Conservation (phyloP, 306 rosid species). For the Gleditsia sinensis region DNA sequence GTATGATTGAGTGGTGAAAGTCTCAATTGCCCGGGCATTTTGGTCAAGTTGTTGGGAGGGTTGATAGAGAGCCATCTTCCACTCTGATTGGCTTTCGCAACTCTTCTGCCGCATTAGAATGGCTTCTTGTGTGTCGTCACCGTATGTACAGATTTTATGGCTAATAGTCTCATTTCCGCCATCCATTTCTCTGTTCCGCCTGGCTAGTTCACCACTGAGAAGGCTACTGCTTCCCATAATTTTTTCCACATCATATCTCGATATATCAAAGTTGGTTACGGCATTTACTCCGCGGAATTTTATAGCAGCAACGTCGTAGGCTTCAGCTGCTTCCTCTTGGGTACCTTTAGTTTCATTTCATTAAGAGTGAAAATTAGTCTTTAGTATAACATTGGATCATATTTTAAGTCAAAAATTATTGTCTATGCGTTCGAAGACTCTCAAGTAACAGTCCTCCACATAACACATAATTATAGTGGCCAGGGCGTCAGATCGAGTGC, state of each 20-base stretch:
- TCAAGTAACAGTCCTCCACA: constrained; percentile 39
- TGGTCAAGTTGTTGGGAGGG: constrained; percentile 51
- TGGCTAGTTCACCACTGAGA: constrained; percentile 73
- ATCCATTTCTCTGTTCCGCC: constrained; percentile 49
- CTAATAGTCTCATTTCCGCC: constrained; percentile 41
- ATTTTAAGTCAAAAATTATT: constrained; percentile 2
- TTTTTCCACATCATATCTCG: constrained; percentile 83
- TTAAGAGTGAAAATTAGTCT: constrained; percentile 13
- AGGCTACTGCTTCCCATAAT: constrained; percentile 79
- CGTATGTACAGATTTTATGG: constrained; percentile 38
- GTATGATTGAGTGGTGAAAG: constrained; percentile 33
- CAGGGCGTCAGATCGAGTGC: too few species aligned
- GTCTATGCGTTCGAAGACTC: neutral
- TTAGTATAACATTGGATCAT: too few species aligned
- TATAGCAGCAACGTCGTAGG: constrained; percentile 89
- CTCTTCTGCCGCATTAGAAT: constrained; percentile 44
- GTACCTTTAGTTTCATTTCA: constrained; percentile 60
- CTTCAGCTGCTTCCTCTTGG: constrained; percentile 98
- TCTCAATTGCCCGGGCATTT: constrained; percentile 38
- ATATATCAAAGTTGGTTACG: constrained; percentile 83
- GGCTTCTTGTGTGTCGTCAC: constrained; percentile 38
- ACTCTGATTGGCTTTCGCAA: constrained; percentile 51
- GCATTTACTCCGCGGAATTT: constrained; percentile 84
- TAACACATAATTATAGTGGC: constrained; percentile 31
- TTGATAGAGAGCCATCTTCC: constrained; percentile 62